Evolutionary conservation across 1,284 basidiomycete genomes (phyloP), one percentile per base, ranked within the genome.

Genomic region (Afroboletus lepidellus): DNA sequence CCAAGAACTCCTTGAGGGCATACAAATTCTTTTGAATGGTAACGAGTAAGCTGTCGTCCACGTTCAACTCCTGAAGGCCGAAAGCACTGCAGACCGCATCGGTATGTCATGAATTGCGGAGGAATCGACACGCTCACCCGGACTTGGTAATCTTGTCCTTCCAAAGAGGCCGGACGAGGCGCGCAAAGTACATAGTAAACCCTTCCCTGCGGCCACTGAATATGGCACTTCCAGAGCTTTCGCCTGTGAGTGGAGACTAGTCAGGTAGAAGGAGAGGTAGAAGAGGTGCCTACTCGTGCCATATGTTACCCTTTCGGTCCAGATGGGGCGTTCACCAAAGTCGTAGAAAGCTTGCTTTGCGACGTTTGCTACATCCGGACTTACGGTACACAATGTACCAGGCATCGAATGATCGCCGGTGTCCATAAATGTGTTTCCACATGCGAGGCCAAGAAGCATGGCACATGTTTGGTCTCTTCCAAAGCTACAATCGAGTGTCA

Each of bases 121-220:
- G 8, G 5, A 15, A 34, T 34, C 20, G 25, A 24, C 42, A 30
- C 15, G 67, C 74, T 50, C 64, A 90, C 88, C 80, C 75, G 30
- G 76, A 63, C 50, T 75, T 76, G 5, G 85, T 89, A 51, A 98
- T 73, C 61, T 86, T 90, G 49, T 80, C 76, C 61, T 86, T 88
- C 95, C 96, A 98, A 55, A 98, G 78, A 1, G 92, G 90, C 36
- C 93, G 77, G 16, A 98, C 74, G 24, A 96, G 76, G 48, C 96
- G 81, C 4, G 92, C 84, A 61, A 98, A 83, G 67, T 94, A 95
- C 30, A 96, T 72, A 0, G 89, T 90, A 36, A 98, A 77, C 1
- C 93, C 96, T 71, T 98, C 93, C 60, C 94, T 83, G 46, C 94
- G 81, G 34, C 92, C 90, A 61, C 92, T 94, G 69, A 90, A 95